Conservation (phyloP, 495 filamentous ascomycete species). For the Bathelium albidoporum region DNA sequence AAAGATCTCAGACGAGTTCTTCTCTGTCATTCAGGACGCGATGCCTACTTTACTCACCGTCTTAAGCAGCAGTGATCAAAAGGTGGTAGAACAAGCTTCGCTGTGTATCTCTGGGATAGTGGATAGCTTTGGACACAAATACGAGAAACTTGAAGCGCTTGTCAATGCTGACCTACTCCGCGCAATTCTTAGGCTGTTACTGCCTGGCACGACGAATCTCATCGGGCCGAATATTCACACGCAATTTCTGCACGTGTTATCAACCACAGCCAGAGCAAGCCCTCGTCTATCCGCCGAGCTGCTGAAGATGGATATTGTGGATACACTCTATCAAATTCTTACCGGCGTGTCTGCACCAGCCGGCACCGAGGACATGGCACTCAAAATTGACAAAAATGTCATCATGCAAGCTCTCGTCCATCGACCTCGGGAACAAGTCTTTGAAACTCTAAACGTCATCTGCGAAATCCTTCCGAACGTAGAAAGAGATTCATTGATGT, state of each 20-base stretch:
- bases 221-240: constrained; percentile 95
- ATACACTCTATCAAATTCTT: constrained; percentile 94
- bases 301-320: constrained; percentile 93
- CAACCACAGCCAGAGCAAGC: constrained; percentile 80
- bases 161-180: constrained; percentile 77
- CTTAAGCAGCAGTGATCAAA: constrained; percentile 82
- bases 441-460: constrained; percentile 94
- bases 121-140: constrained; percentile 84
- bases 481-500: constrained; percentile 39
- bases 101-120: constrained; percentile 95
- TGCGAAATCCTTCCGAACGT: constrained; percentile 83
- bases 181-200: constrained; percentile 76
- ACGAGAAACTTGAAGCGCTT: constrained; percentile 81
- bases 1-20: constrained; percentile 88
- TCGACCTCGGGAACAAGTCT: constrained; percentile 89
- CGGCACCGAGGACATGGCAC: constrained; percentile 67
- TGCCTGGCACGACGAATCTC: constrained; percentile 91
- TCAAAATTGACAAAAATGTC: constrained; percentile 90
- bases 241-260: constrained; percentile 83
- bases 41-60: constrained; percentile 93
- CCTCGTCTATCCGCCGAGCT: constrained; percentile 78
- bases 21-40: constrained; percentile 75
- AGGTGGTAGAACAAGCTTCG: constrained; percentile 92
- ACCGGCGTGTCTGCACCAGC: constrained; percentile 89
- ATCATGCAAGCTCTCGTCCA: constrained; percentile 99